These are phyloP conservation scores for Morella rubra DNA, from an alignment of 306 rosid genomes.

Conservation along the genomic window DNA sequence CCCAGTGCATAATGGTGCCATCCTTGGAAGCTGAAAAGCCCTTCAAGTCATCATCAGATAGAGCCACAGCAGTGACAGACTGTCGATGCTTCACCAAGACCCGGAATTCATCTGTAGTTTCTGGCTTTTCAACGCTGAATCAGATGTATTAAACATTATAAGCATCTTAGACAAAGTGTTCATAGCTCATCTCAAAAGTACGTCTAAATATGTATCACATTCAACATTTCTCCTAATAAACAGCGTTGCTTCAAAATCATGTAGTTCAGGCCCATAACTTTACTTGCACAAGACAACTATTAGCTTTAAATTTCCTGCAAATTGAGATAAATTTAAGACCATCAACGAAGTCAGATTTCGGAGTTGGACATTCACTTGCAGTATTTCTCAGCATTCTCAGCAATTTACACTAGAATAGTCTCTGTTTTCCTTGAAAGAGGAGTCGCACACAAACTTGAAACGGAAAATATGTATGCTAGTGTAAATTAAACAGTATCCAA, in stretches of 20 bases:
- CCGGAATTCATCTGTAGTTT: constrained; percentile 53
- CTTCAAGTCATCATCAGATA: constrained; percentile 77
- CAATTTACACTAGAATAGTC: background rate
- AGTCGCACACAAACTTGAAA: no score
- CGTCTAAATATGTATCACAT: background rate
- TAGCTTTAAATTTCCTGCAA: background rate
- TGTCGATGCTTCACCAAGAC: constrained; percentile 71
- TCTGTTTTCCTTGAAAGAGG: no score
- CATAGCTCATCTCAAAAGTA: background rate
- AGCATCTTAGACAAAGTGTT: background rate
- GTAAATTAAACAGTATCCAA: no score
- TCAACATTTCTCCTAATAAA: background rate
- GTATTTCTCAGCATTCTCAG: background rate
- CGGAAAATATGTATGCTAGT: background rate
- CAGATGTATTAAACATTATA: background rate
- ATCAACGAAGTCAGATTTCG: background rate
- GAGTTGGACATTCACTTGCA: background rate
- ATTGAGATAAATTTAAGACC: background rate
- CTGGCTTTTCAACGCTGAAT: constrained; percentile 64
- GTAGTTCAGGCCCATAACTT: background rate
- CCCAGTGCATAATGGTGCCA: constrained; percentile 83
- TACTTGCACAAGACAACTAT: background rate
- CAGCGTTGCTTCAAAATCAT: background rate
- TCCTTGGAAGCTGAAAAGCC: constrained; percentile 97
- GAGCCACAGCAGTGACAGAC: constrained; percentile 72